Base-by-base conservation (phyloP, 192 early-diverging fungal species). In the Tieghemiomyces parasiticus region DNA sequence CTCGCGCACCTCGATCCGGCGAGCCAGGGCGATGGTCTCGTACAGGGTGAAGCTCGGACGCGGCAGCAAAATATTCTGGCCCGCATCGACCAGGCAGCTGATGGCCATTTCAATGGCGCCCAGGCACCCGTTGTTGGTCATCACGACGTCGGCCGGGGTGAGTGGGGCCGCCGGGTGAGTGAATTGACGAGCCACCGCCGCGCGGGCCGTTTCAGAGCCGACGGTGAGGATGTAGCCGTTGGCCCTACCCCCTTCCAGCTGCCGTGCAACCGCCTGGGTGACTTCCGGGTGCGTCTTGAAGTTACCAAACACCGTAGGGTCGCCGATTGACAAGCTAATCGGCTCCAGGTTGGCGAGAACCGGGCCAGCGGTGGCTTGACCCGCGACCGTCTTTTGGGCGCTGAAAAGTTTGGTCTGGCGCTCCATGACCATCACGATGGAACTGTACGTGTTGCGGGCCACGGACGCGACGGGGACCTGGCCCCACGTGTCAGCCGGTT, bases 261-360 rank as follows among this genome's bases (percentile, higher is more conserved):
- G 74, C 38, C 78, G 71, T 25, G 77, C 71, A 28, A 93, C 80
- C 22, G 87, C 81, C n/a, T 89, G 81, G 59, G 83, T 82, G 44
- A 72, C 73, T 30, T 65, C 77, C 14, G 78, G 65, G 66, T 85
- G 77, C 22, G 85, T 74, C 65, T 91, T 88, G 71, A 93, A 86
- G 75, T 93, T 93, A 31, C 91, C 91, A 78, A 87, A 90, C 35
- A 83, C 75, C 2, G 91, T 90, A 16, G 91, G 91, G 68, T 93
- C 91, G 53, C 90, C 82, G 66, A 76, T 10, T n/a, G 33, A 54
- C 13, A 35, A 22, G 22, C 19, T 63, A 34, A 64, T 22, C 33
- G 53, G 45, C 20, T 20, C 4, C 22, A 13, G 26, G 19, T 30
- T 28, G 33, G 35, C 44, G n/a, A n/a, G n/a, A n/a, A n/a, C n/a